Conservation (phyloP, 2,329 filamentous ascomycete species). For the Aspergillus niger region DNA sequence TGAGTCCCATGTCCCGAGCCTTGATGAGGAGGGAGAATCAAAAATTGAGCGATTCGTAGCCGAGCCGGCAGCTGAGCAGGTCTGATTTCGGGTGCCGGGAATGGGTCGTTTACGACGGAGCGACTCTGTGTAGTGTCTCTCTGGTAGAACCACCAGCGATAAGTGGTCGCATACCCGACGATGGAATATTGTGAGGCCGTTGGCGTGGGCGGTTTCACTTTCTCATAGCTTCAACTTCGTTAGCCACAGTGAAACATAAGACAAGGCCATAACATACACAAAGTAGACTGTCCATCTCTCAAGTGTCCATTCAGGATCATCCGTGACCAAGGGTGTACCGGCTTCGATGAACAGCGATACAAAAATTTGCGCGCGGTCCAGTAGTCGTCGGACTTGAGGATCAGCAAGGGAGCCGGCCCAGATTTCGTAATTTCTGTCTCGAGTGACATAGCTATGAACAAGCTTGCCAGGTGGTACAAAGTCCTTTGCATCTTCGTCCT, state of each 20-base stretch:
- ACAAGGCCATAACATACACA: slow-evolving; percentile 55
- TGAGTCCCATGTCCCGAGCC: slow-evolving; percentile 73
- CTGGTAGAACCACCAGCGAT: slow-evolving; percentile 71
- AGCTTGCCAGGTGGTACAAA: slow-evolving; percentile 76
- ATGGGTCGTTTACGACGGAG: slow-evolving; percentile 45
- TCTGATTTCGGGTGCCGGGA: slow-evolving; percentile 47
- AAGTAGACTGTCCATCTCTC: slow-evolving; percentile 93
- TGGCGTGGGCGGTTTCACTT: slow-evolving; percentile 46
- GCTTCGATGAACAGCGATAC: slow-evolving; percentile 90
- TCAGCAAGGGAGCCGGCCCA: slow-evolving; percentile 79
- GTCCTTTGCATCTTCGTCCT: slow-evolving; percentile 42
- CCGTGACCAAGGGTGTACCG: slow-evolving; percentile 72
- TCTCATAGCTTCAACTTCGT: slow-evolving; percentile 55
- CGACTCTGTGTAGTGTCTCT: slow-evolving; percentile 43
- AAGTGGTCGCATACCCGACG: slow-evolving; percentile 86
- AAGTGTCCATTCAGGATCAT: slow-evolving; percentile 70
- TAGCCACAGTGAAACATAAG: neutral
- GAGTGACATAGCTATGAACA: slow-evolving; percentile 63
- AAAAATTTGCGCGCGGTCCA: slow-evolving; percentile 80
- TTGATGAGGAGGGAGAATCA: slow-evolving; percentile 88
- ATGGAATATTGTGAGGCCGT: slow-evolving; percentile 70
- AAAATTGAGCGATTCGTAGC: slow-evolving; percentile 86
- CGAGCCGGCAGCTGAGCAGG: slow-evolving; percentile 70
- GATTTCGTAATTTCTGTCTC: slow-evolving; percentile 73
- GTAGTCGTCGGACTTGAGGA: slow-evolving; percentile 66